Percentiles rank a stretch among this genome's conserved stretches.
phyloP scores from a whole-genome alignment of 2,329 filamentous ascomycete species.

The Colletotrichum orbiculare region DNA sequence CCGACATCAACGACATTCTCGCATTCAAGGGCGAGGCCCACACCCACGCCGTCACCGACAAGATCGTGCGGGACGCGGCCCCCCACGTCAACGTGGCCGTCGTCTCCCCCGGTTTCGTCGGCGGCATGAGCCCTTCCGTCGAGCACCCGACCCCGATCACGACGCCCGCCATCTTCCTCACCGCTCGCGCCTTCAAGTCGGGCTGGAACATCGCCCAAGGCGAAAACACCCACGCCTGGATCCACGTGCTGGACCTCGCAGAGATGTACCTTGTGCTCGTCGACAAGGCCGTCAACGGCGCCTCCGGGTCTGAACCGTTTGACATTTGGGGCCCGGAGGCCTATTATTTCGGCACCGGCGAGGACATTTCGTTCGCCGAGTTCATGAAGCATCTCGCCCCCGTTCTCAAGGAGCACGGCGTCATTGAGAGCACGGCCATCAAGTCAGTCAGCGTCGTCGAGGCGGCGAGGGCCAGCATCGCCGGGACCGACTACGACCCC shows the following conservation, averaged over 20 bases:
- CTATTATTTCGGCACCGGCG: constrained; percentile 16
- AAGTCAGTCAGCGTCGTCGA: constrained; percentile 20
- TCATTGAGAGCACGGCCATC: constrained; percentile 9
- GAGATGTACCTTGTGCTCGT: constrained; percentile 17
- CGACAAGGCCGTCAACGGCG: constrained; percentile 14
- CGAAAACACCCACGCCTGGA: constrained; percentile 26
- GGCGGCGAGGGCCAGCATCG: constrained; percentile 20
- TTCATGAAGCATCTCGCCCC: constrained; percentile 15
- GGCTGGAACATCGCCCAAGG: constrained; percentile 27
- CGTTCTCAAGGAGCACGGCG: constrained; percentile 6
- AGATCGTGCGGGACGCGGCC: constrained; percentile 21
- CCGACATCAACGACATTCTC: constrained; percentile 16
- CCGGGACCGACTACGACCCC: constrained; percentile 17
- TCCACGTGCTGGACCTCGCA: constrained; percentile 23
- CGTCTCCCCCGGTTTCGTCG: constrained; percentile 36
- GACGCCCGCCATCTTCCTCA: constrained; percentile 30
- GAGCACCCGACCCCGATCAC: constrained; percentile 37
- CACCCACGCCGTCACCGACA: constrained; percentile 22
- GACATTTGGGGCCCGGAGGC: constrained; percentile 19
- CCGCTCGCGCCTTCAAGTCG: constrained; percentile 24
- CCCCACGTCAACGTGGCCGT: constrained; percentile 20
- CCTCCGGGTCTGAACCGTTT: constrained; percentile 19
- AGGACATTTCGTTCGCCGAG: constrained; percentile 20
- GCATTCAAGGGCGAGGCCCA: constrained; percentile 26
- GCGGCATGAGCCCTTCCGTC: constrained; percentile 38